Evolutionary conservation across 495 filamentous ascomycete species (phyloP).

Genomic region (Talaromyces stipitatus): DNA sequence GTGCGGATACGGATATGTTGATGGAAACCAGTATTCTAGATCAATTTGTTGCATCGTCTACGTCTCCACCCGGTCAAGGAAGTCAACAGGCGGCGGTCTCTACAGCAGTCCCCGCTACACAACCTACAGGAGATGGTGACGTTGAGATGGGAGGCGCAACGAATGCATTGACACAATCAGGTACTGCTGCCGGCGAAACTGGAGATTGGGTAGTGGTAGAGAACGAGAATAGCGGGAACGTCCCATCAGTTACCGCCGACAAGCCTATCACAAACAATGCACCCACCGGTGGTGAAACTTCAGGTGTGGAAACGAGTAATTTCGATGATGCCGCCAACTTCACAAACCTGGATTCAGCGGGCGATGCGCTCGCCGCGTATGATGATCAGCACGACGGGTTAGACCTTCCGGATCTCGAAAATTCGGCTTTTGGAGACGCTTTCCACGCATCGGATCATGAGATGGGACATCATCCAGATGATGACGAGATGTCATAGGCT

Average conservation of each 20-base stretch:
- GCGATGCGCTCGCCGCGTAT: conserved; percentile 55
- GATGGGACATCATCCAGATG: conserved; percentile 34
- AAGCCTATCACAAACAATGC: conserved; percentile 7
- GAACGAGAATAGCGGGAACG: conserved; percentile 30
- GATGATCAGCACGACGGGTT: conserved; percentile 43
- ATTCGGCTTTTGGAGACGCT: conserved; percentile 56
- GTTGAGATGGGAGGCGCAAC: conserved; percentile 33
- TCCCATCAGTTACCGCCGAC: conserved; percentile 1
- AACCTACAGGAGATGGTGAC: conserved; percentile 25
- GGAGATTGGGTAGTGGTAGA: conserved; percentile 57
- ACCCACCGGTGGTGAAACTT: conserved; percentile 16
- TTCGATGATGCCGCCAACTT: conserved; percentile 41
- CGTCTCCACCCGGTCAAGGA: conserved; percentile 37
- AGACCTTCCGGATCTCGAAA: conserved; percentile 45
- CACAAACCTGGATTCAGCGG: conserved; percentile 52
- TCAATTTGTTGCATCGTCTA: conserved; percentile 52
- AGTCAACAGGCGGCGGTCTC: conserved; percentile 9
- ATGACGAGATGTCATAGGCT: conserved; percentile 28
- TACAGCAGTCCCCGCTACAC: conserved; percentile 24
- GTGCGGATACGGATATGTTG: conserved; percentile 54
- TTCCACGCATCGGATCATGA: conserved; percentile 53
- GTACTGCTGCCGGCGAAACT: conserved; percentile 29
- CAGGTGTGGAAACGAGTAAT: conserved; percentile 32
- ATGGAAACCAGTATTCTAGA: conserved; percentile 60
- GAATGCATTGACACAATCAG: conserved; percentile 6